These are phyloP conservation scores for Edaphochlamys debaryana DNA, from an alignment of 139 green algal genomes.

Conservation along the genomic window DNA sequence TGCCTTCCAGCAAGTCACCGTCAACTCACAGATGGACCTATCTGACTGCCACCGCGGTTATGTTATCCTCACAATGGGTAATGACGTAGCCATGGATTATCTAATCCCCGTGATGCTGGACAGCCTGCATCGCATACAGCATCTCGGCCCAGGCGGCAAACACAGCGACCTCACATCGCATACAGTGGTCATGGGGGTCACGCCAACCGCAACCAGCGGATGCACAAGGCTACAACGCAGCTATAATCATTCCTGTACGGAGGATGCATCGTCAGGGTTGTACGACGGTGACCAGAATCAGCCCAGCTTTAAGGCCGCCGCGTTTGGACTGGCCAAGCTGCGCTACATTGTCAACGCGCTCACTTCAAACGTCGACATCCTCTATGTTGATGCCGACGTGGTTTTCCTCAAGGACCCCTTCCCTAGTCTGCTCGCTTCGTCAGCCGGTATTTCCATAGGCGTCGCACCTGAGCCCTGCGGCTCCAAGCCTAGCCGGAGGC, in stretches of 20 bases:
- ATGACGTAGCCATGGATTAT: not conserved
- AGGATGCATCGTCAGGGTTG: conserved; percentile 8
- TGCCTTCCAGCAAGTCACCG: too few species aligned
- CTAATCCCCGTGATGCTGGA: not conserved
- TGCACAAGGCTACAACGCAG: not conserved
- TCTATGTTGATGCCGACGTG: conserved; percentile 32
- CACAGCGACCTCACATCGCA: not conserved
- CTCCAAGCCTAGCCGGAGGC: not conserved
- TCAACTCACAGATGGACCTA: not conserved
- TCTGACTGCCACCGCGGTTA: not conserved
- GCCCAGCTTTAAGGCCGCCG: not conserved
- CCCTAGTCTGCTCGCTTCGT: not conserved
- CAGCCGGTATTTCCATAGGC: not conserved
- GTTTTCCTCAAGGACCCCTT: conserved; percentile 33
- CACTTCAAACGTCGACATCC: not conserved
- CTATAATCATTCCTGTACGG: not conserved
- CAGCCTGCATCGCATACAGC: conserved; percentile 15
- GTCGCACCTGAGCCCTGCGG: not conserved
- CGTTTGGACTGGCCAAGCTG: conserved; percentile 27
- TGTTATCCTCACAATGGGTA: conserved; percentile 20
- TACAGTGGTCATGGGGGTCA: conserved; percentile 14
- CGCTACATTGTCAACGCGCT: conserved; percentile 30
- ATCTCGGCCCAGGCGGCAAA: not conserved
- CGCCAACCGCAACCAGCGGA: not conserved
- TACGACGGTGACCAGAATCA: not conserved